Evolutionary conservation across 139 green algal genomes (phyloP), one percentile per base, ranked within the genome.

Genomic region (Tetradesmus lagerheimii): DNA sequence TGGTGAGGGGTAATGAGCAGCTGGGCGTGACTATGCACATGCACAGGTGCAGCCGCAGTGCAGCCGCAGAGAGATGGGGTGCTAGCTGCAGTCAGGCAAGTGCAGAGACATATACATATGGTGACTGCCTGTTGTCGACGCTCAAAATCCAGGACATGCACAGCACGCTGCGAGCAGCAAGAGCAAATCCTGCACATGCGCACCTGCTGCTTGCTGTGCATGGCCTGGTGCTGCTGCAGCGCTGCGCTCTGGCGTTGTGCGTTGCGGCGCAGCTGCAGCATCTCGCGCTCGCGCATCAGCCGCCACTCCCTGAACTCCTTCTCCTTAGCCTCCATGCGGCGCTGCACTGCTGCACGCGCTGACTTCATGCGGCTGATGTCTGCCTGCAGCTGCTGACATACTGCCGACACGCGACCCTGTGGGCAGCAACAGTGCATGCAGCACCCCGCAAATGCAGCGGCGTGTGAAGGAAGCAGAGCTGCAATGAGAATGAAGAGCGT

Each of bases 291-390:
- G 2, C 88, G 71, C 45, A 64, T 37, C 12, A 87, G 16, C 23
- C 88, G 78, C 88, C 88, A 91, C 34, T 91, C 88, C 38, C 88
- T 80, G 75, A 93, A 90, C 81, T 93, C 91, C 82, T 87, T 90
- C 78, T 93, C 91, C 41, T 85, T 89, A n/a, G 43, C 57, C 66
- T 91, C 88, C 80, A 91, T 88, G 66, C 80, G 64, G 23, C 67
- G 64, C 80, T 88, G 87, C 39, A 88, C 66, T 66, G 89, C 82
- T 41, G 96, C 96, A 91, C 97, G 97, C 82, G 97, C 94, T 79
- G 94, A 85, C 91, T 98, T 98, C 89, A 99, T 98, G 71, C 91
- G 79, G 16, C 67, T n/a, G 79, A 99, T 98, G 88, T 99, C 96
- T 2, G 57, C 86, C 29, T 96, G 80, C 74, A 99, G 93, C 67